Evolutionary conservation across 805 yeast species (phyloP).

Genomic region (Candida pseudoglaebosa): DNA sequence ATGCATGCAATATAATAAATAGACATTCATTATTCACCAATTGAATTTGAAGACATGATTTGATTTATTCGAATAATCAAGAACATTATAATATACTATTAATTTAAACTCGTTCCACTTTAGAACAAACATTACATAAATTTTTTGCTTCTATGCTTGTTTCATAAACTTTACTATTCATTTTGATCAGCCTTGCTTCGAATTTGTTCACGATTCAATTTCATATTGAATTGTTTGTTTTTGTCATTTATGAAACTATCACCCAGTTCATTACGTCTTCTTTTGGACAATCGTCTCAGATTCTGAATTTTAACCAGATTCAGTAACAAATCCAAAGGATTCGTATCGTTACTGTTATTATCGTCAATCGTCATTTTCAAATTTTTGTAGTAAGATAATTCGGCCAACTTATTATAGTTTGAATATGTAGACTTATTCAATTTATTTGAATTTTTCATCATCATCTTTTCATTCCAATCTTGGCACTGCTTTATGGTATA

Average conservation of each 20-base stretch:
- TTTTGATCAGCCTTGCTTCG: too few relatives aligned
- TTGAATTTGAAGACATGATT: too few relatives aligned
- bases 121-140: too few relatives aligned
- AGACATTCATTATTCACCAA: too few relatives aligned
- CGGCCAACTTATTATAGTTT: constrained; percentile 55
- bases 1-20: too few relatives aligned
- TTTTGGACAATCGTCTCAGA: constrained; percentile 32
- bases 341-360: not conserved
- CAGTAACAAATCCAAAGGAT: not conserved
- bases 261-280: constrained; percentile 31
- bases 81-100: too few relatives aligned
- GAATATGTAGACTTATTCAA: constrained; percentile 36
- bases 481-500: constrained; percentile 60
- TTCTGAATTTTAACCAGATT: constrained; percentile 12
- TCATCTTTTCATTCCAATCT: constrained; percentile 46
- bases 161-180: too few relatives aligned
- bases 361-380: constrained; percentile 15
- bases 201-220: constrained; percentile 43
- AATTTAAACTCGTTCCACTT: too few relatives aligned
- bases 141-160: too few relatives aligned
- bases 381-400: constrained; percentile 52
- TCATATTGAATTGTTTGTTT: constrained; percentile 70
- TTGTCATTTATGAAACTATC: constrained; percentile 60
- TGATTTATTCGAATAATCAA: too few relatives aligned
- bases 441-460: constrained; percentile 23